Percentiles rank a stretch among this genome's conserved stretches.
Conservation (phyloP, 2,329 filamentous ascomycete species). For the Microascus cirrosus region DNA sequence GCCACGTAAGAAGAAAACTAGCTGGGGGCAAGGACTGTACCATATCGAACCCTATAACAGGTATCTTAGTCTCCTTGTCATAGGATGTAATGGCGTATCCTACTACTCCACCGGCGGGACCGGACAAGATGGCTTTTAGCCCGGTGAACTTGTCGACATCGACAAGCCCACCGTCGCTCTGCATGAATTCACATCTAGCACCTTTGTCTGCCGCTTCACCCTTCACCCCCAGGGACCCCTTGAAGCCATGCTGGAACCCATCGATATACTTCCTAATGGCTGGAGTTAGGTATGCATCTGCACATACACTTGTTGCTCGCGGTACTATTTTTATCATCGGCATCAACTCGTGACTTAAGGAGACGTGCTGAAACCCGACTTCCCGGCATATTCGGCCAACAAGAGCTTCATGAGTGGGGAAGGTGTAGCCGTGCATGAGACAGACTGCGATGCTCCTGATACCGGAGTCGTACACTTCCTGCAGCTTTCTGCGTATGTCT, state of each 20-base stretch:
- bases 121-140: slow-evolving; percentile 74
- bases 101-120: slow-evolving; percentile 86
- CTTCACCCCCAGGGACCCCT: slow-evolving; percentile 63
- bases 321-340: slow-evolving; percentile 33
- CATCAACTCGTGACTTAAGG: slow-evolving; percentile 21
- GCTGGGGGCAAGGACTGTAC: slow-evolving; percentile 7
- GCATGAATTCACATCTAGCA: slow-evolving; percentile 90
- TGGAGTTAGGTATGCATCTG: slow-evolving; percentile 31
- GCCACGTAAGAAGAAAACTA: not conserved
- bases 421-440: slow-evolving; percentile 87
- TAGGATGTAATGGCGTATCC: slow-evolving; percentile 89
- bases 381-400: slow-evolving; percentile 67
- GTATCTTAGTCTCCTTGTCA: slow-evolving; percentile 68
- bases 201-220: slow-evolving; percentile 26
- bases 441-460: slow-evolving; percentile 80
- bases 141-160: slow-evolving; percentile 77
- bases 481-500: slow-evolving; percentile 43
- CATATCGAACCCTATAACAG: slow-evolving; percentile 95
- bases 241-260: slow-evolving; percentile 45
- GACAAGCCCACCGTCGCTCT: slow-evolving; percentile 65
- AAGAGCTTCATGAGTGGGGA: slow-evolving; percentile 71
- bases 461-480: slow-evolving; percentile 49
- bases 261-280: slow-evolving; percentile 27
- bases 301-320: slow-evolving; percentile 28
- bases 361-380: slow-evolving; percentile 42